phyloP scores from a whole-genome alignment of 1,284 basidiomycete species.

The Fistulinella staudtii region DNA sequence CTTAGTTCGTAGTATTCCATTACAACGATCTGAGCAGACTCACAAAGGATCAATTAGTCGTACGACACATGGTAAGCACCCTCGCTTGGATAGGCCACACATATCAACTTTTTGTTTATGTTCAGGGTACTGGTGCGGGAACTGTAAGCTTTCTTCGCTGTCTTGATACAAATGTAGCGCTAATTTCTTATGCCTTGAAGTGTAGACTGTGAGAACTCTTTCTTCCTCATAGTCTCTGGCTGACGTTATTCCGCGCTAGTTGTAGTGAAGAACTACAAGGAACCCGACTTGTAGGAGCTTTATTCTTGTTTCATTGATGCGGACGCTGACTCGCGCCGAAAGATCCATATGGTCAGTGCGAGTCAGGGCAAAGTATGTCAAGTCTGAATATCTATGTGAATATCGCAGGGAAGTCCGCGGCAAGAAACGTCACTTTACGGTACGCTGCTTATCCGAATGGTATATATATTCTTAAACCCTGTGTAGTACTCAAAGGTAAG shows the following conservation, averaged over 20 bases:
- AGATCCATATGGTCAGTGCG: constrained; percentile 69
- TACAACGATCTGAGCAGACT: constrained; percentile 6
- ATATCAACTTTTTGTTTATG: constrained; percentile 2
- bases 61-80: constrained; percentile 52
- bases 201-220: constrained; percentile 56
- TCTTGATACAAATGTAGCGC: constrained; percentile 1
- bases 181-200: constrained; percentile 31
- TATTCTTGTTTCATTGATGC: constrained; percentile 1
- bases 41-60: constrained; percentile 33
- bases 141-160: constrained; percentile 48
- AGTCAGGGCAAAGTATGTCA: constrained; percentile 18
- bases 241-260: constrained; percentile 38
- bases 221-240: background rate
- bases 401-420: constrained; percentile 77
- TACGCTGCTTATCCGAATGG: constrained; percentile 32
- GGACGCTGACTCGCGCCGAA: constrained; percentile 19
- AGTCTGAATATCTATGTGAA: constrained; percentile 15
- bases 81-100: background rate
- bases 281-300: constrained; percentile 64
- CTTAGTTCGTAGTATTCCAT: constrained; percentile 36
- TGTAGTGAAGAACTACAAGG: constrained; percentile 60
- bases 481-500: constrained; percentile 76
- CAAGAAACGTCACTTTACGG: constrained; percentile 79
- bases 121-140: constrained; percentile 71
- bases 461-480: constrained; percentile 7